A percentile compares a stretch with the other conserved stretches of the same genome.
Conservation (phyloP, 345 rosid genomes). For the Erysimum cheiranthoides region DNA sequence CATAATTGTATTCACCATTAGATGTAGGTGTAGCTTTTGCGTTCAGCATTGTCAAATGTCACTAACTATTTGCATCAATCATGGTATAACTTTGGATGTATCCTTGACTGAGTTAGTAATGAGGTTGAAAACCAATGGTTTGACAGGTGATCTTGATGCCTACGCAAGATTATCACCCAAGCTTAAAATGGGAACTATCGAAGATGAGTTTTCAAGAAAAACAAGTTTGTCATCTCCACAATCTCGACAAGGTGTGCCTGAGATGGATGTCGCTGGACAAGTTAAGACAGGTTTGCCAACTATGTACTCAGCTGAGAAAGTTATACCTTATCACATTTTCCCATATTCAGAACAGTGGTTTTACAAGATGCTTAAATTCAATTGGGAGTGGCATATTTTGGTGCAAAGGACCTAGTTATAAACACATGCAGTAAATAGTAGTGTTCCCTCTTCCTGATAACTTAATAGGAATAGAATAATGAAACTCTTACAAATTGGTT, state of each 20-base stretch:
- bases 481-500: not conserved
- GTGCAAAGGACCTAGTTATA: slow-evolving; percentile 7
- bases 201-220: slow-evolving; percentile 61
- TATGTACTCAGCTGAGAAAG: slow-evolving; percentile 31
- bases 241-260: slow-evolving; percentile 53
- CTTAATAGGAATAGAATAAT: not conserved
- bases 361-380: slow-evolving; percentile 8
- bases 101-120: slow-evolving; percentile 3
- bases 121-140: slow-evolving; percentile 27
- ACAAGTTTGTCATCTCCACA: slow-evolving; percentile 44
- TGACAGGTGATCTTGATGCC: slow-evolving; percentile 80
- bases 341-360: not conserved
- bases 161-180: slow-evolving; percentile 71
- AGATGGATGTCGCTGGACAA: slow-evolving; percentile 63
- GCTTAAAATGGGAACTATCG: slow-evolving; percentile 77
- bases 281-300: slow-evolving; percentile 75
- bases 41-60: slow-evolving; percentile 28
- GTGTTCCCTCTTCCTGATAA: not conserved
- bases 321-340: not conserved
- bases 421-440: slow-evolving; percentile 12
- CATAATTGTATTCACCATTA: slow-evolving; percentile 6
- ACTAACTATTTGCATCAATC: slow-evolving; percentile 10
- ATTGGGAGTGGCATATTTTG: slow-evolving; percentile 4
- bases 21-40: slow-evolving; percentile 16
- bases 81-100: not conserved